Percentiles rank a stretch among this genome's conserved stretches.
Conservation (phyloP, 2,329 filamentous ascomycete genomes). For the Lachnellula arida region DNA sequence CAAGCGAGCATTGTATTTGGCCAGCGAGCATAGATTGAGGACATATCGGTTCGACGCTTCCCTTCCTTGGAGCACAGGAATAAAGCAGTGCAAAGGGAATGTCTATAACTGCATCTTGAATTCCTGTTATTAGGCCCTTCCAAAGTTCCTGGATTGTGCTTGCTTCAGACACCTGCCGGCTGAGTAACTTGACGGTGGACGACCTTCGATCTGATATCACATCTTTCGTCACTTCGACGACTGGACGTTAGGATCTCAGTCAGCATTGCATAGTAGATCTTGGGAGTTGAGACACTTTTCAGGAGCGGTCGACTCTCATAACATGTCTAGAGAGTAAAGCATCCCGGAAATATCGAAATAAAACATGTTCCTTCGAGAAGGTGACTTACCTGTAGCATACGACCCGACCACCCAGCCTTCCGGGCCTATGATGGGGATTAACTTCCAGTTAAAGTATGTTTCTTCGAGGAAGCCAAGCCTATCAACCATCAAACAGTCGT, state of each 20-base stretch:
- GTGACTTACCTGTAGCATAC: slow-evolving; percentile 7
- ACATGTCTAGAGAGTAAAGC: too few species aligned
- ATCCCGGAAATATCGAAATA: too few species aligned
- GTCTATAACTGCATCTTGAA: slow-evolving; percentile 27
- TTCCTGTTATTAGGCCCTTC: slow-evolving; percentile 21
- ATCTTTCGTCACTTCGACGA: slow-evolving; percentile 34
- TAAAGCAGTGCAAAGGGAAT: slow-evolving; percentile 32
- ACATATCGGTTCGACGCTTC: background rate
- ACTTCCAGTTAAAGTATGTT: slow-evolving; percentile 36
- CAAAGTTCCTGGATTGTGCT: slow-evolving; percentile 33
- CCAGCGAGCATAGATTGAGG: background rate
- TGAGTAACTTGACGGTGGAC: slow-evolving; percentile 34
- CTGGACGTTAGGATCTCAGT: background rate
- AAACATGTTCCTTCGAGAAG: too few species aligned
- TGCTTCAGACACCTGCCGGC: slow-evolving; percentile 27
- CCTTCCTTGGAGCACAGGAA: slow-evolving; percentile 19
- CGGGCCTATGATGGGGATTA: slow-evolving; percentile 37
- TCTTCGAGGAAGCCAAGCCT: slow-evolving; percentile 33
- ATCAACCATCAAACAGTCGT: slow-evolving; percentile 29
- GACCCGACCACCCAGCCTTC: slow-evolving; percentile 26
- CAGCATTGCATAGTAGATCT: too few species aligned
- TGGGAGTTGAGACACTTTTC: too few species aligned
- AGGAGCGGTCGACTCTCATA: too few species aligned
- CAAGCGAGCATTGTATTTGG: slow-evolving; percentile 4
- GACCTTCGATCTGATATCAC: slow-evolving; percentile 34